These are phyloP conservation scores for Pythium guiyangense DNA, from an alignment of 352 stramenopile genomes.

Conservation along the genomic window DNA sequence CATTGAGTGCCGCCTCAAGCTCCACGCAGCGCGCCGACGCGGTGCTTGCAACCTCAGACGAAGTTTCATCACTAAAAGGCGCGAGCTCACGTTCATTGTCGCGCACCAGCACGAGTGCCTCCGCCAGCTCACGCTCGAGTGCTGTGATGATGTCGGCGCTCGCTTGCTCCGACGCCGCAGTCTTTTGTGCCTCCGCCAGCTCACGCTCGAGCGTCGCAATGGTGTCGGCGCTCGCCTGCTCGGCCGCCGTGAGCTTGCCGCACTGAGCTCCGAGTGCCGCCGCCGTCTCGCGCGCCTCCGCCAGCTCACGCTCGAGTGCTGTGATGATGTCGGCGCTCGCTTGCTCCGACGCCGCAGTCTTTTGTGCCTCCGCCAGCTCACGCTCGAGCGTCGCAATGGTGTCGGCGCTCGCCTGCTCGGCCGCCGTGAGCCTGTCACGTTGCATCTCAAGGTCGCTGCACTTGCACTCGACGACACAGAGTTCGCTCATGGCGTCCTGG, in stretches of 20 bases:
- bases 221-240: not conserved
- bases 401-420: not conserved
- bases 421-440: not conserved
- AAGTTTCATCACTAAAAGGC: not conserved
- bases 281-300: too few species aligned
- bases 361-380: not conserved
- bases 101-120: too few species aligned
- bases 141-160: too few species aligned
- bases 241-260: not conserved
- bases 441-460: slow-evolving; percentile 4
- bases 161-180: too few species aligned
- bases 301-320: too few species aligned
- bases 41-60: not conserved
- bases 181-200: not conserved
- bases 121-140: too few species aligned
- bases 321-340: too few species aligned
- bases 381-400: not conserved
- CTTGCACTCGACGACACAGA: slow-evolving; percentile 10
- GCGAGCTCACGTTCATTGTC: not conserved
- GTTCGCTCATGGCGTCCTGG: slow-evolving; percentile 12
- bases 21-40: not conserved
- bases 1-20: not conserved
- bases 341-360: too few species aligned
- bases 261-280: too few species aligned
- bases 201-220: not conserved